Percentiles rank a stretch among this genome's conserved stretches.
Conservation (phyloP, 345 rosid genomes). For the Gossypioides kirkii region DNA sequence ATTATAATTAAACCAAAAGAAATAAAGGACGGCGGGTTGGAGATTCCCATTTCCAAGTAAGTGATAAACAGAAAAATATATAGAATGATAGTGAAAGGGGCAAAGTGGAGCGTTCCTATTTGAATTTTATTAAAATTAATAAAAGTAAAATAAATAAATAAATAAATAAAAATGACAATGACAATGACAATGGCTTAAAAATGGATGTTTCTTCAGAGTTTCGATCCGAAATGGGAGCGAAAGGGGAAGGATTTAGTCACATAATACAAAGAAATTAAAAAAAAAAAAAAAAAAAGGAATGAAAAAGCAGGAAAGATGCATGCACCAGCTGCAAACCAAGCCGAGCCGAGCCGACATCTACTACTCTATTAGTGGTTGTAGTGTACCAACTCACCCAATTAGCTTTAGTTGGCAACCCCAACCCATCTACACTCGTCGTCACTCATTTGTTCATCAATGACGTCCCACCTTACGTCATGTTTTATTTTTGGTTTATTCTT, state of each 20-base stretch:
- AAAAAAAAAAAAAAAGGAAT: too few relatives aligned
- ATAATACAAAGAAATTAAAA: too few relatives aligned
- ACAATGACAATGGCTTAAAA: not conserved
- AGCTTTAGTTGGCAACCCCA: not conserved
- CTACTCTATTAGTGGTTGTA: not conserved
- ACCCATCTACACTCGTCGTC: not conserved
- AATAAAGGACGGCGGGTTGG: too few relatives aligned
- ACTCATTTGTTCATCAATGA: not conserved
- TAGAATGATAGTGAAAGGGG: too few relatives aligned
- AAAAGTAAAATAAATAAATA: not conserved
- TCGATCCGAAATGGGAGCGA: not conserved
- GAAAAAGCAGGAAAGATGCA: not conserved
- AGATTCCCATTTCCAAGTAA: too few relatives aligned
- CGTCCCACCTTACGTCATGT: not conserved
- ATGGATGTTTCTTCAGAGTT: not conserved
- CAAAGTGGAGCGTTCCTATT: too few relatives aligned
- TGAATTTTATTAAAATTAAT: not conserved
- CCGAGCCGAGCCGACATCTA: not conserved
- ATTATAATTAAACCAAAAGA: too few relatives aligned
- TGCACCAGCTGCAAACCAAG: not conserved
- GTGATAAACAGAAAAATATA: too few relatives aligned
- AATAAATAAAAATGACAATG: not conserved
- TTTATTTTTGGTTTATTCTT: too few relatives aligned
- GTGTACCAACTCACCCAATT: too few relatives aligned
- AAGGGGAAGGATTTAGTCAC: not conserved